A percentile compares a stretch with the other conserved stretches of the same genome.
These are phyloP conservation scores for Blastobotrys arbuscula DNA, from an alignment of 1,139 yeast genomes.

Conservation along the genomic window DNA sequence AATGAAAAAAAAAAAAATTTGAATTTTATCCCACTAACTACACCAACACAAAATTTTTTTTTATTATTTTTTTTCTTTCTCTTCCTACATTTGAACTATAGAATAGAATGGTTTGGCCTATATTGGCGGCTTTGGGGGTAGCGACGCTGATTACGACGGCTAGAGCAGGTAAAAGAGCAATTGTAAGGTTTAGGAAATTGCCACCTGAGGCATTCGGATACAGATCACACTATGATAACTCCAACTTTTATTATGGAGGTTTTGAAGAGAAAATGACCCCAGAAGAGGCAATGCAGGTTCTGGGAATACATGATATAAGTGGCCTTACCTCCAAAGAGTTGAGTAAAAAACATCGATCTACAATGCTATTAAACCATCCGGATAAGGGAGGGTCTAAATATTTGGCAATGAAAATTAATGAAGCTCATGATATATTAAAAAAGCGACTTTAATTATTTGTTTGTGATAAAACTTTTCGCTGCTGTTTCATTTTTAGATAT, in stretches of 20 bases:
- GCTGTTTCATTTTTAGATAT: neutral
- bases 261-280: conserved; percentile 33
- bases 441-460: conserved; percentile 5
- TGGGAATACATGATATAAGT: conserved; percentile 27
- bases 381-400: conserved; percentile 72
- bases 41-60: neutral
- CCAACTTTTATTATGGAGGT: conserved; percentile 31
- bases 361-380: conserved; percentile 70
- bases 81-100: too few relatives aligned
- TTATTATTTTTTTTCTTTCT: too few relatives aligned
- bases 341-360: conserved; percentile 50
- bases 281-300: conserved; percentile 33
- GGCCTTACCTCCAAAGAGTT: conserved; percentile 35
- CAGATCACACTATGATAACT: conserved; percentile 15
- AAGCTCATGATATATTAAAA: conserved; percentile 64
- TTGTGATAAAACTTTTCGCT: too few relatives aligned
- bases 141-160: conserved; percentile 23
- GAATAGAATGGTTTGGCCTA: conserved; percentile 24
- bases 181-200: conserved; percentile 26
- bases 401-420: conserved; percentile 67
- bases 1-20: neutral
- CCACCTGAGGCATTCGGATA: conserved; percentile 33
- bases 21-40: neutral
- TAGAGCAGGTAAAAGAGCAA: conserved; percentile 35
- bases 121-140: conserved; percentile 23